These are phyloP conservation scores for Zymoseptoria pseudotritici DNA, from an alignment of 2,329 filamentous ascomycete species.

Conservation along the genomic window DNA sequence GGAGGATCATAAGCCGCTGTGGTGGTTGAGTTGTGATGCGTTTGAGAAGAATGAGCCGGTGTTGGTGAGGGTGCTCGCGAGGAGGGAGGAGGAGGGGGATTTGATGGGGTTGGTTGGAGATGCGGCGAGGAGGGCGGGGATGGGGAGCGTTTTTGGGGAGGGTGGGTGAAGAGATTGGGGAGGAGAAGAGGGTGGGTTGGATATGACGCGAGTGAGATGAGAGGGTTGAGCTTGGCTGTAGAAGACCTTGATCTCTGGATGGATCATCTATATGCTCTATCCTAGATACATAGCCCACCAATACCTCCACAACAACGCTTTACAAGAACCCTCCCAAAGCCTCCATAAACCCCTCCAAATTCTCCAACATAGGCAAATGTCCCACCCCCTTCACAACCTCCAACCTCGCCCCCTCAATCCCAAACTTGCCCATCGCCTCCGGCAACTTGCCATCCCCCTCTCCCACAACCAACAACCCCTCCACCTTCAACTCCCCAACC, in stretches of 20 bases:
- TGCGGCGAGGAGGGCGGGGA: background rate
- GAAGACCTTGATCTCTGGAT: background rate
- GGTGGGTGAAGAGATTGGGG: background rate
- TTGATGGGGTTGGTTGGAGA: background rate
- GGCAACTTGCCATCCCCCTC: conserved; percentile 67
- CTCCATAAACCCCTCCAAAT: conserved; percentile 59
- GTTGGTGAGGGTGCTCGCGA: background rate
- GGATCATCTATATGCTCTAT: background rate
- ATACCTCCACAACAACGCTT: no score
- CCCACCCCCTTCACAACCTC: conserved; percentile 63
- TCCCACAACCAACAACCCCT: conserved; percentile 64
- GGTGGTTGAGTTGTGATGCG: background rate
- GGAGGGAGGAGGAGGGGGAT: background rate
- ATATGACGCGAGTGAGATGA: background rate
- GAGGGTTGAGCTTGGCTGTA: background rate
- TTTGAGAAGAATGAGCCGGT: background rate
- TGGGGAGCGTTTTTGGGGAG: background rate
- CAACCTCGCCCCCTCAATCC: conserved; percentile 49
- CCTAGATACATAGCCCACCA: no score
- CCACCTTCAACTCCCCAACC: conserved; percentile 49
- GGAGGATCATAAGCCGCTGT: background rate
- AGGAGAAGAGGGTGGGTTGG: background rate
- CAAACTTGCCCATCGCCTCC: conserved; percentile 65
- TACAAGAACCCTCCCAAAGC: conserved; percentile 53
- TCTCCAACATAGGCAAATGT: conserved; percentile 79